Percentiles rank a stretch among this genome's conserved stretches.
Conservation (phyloP, 441 rosid species). For the Flueggea neowawraea region DNA sequence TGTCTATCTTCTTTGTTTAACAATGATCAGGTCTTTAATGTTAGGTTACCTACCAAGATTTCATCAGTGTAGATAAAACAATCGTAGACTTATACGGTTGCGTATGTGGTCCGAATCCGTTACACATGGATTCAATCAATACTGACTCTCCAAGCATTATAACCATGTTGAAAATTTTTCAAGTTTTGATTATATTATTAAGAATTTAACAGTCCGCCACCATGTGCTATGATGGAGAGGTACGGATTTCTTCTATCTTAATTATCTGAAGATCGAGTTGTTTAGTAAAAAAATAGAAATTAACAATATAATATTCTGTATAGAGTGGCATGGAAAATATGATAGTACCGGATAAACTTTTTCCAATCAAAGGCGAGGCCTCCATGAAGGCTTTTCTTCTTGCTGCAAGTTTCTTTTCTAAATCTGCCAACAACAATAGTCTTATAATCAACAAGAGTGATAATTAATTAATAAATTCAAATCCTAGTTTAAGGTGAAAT, state of each 20-base stretch:
- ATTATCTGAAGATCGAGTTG: too few species aligned
- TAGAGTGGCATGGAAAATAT: too few species aligned
- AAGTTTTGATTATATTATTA: too few species aligned
- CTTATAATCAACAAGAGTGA: not conserved
- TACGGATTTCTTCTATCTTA: too few species aligned
- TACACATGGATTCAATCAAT: not conserved
- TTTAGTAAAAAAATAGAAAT: too few species aligned
- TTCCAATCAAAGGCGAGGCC: slow-evolving; percentile 33
- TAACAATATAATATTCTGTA: too few species aligned
- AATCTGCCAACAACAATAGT: slow-evolving; percentile 32
- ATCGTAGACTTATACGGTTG: not conserved
- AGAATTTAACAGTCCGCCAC: too few species aligned
- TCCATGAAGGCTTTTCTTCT: slow-evolving; percentile 34
- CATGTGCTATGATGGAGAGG: too few species aligned
- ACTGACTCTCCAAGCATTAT: not conserved
- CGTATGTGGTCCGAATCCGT: slow-evolving; percentile 15
- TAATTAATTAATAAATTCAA: not conserved
- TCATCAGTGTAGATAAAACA: slow-evolving; percentile 3
- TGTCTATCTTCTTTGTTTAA: not conserved
- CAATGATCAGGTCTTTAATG: slow-evolving; percentile 13
- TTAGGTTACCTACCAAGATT: slow-evolving; percentile 58
- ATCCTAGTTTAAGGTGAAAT: too few species aligned
- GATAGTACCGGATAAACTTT: slow-evolving; percentile 47
- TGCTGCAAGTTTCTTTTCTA: slow-evolving; percentile 34
- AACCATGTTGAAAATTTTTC: too few species aligned